Evolutionary conservation across 2,329 filamentous ascomycete genomes (phyloP), one percentile per base, ranked within the genome.

Genomic region (Dactylellina parvicollis): DNA sequence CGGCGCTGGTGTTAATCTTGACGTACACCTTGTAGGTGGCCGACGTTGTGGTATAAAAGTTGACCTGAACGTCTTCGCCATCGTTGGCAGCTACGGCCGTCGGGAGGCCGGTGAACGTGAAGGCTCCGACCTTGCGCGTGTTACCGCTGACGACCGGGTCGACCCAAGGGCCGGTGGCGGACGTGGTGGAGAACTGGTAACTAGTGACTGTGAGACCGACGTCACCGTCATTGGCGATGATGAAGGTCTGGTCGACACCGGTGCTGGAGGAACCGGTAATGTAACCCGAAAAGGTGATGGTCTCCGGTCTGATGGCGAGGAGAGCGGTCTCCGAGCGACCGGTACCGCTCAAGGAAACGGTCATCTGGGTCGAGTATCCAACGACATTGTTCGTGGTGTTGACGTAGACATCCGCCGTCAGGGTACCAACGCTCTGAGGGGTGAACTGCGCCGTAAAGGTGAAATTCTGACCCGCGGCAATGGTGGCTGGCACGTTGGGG

Each of bases 11-110:
- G 12, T 78, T 76, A 2, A 87, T 80, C 16, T 80, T 81, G 55
- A 87, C 75, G 75, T 83, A 87, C 20, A 82, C 82, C 1, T 80
- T 81, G 76, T 83, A 86, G 54, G 83, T 85, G 0, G 85, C 86
- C 26, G 80, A 80, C 0, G 56, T 70, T 0, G 81, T 80, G 0
- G 85, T 83, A 52, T 84, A 80, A 59, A 87, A 87, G 28, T 79
- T 80, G 34, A 87, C 79, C 2, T 77, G 80, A 1, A 86, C 79
- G 0, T 82, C 81, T 0, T 80, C 77, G 1, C 79, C 80, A 0
- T 76, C 75, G 3, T 83, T 82, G 28, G 82, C 81, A 0, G 78
- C 78, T 14, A 87, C 82, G 0, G 79, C 80, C 0, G 78, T 74
- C 0, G 85, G 86, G 0, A 88, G 78, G 2, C 82, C 80, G 14